These are phyloP conservation scores for Agapanthus africanus DNA, from an alignment of 106 monocot species.

Conservation along the genomic window DNA sequence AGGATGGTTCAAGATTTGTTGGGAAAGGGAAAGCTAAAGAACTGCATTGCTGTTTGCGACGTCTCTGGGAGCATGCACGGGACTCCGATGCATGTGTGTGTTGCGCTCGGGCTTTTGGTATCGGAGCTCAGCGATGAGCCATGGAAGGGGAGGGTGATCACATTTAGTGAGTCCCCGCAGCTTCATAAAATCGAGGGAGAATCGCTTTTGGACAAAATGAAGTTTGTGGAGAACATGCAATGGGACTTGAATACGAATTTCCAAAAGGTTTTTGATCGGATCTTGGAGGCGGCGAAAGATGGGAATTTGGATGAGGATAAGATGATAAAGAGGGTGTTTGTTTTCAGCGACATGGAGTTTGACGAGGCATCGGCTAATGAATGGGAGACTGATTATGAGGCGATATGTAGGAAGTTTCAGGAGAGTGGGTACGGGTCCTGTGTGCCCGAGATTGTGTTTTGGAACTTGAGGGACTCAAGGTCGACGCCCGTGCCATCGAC, in stretches of 20 bases:
- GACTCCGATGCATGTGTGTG: constrained; percentile 55
- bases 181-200: constrained; percentile 42
- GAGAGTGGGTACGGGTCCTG: constrained; percentile 23
- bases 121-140: constrained; percentile 74
- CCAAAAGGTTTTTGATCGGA: constrained; percentile 48
- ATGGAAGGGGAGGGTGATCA: constrained; percentile 66
- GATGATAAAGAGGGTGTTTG: constrained; percentile 66
- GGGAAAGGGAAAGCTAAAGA: constrained; percentile 33
- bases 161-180: constrained; percentile 32
- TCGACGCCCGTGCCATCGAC: constrained; percentile 28
- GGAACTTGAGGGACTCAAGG: constrained; percentile 47
- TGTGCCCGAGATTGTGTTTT: constrained; percentile 50
- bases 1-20: constrained; percentile 53
- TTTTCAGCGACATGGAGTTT: constrained; percentile 87
- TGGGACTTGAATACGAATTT: constrained; percentile 51
- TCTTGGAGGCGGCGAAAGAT: constrained; percentile 31
- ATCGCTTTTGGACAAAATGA: constrained; percentile 35
- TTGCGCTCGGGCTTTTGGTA: constrained; percentile 59
- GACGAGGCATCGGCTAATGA: constrained; percentile 34
- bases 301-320: constrained; percentile 24
- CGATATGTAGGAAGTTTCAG: constrained; percentile 41
- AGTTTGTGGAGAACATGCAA: constrained; percentile 30
- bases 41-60: constrained; percentile 71
- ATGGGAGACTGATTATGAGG: constrained; percentile 74
- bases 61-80: constrained; percentile 66